Evolutionary conservation across 1,284 basidiomycete species (phyloP).

Genomic region (Neotropicomus parvogracilis): DNA sequence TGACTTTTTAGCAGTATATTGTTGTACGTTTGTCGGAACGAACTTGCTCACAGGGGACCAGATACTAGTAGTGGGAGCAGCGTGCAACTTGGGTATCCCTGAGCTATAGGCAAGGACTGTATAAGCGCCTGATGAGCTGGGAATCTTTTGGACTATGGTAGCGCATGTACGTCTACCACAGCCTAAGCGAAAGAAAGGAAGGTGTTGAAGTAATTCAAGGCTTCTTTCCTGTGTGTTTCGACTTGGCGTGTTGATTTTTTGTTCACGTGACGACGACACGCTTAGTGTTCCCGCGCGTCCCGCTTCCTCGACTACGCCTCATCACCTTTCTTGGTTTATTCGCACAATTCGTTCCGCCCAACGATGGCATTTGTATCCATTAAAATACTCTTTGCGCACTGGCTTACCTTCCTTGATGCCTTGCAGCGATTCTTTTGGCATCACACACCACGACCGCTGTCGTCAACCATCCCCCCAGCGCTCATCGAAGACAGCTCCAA

Average conservation of each 20-base stretch:
- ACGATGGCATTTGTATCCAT: constrained; percentile 6
- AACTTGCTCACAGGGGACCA: too few relatives aligned
- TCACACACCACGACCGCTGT: constrained; percentile 8
- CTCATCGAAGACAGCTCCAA: constrained; percentile 8
- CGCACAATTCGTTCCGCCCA: not conserved
- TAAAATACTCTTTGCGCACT: constrained; percentile 15
- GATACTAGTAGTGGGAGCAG: too few relatives aligned
- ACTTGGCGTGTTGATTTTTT: not conserved
- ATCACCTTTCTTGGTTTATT: not conserved
- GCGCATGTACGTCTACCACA: too few relatives aligned
- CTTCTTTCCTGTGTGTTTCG: too few relatives aligned
- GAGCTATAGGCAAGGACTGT: too few relatives aligned
- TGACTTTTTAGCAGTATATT: too few relatives aligned
- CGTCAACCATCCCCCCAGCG: constrained; percentile 9
- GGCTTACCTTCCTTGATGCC: constrained; percentile 14
- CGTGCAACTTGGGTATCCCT: too few relatives aligned
- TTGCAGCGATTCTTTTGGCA: constrained; percentile 12
- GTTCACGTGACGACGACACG: not conserved
- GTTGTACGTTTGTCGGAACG: too few relatives aligned
- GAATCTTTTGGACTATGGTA: too few relatives aligned
- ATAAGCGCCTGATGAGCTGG: too few relatives aligned
- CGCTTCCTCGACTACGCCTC: not conserved
- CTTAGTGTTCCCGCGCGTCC: not conserved
- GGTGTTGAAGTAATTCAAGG: too few relatives aligned
- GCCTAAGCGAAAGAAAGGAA: too few relatives aligned